phyloP scores from a whole-genome alignment of 371 early-diverging fungal species.

The Batkoa obscura region DNA sequence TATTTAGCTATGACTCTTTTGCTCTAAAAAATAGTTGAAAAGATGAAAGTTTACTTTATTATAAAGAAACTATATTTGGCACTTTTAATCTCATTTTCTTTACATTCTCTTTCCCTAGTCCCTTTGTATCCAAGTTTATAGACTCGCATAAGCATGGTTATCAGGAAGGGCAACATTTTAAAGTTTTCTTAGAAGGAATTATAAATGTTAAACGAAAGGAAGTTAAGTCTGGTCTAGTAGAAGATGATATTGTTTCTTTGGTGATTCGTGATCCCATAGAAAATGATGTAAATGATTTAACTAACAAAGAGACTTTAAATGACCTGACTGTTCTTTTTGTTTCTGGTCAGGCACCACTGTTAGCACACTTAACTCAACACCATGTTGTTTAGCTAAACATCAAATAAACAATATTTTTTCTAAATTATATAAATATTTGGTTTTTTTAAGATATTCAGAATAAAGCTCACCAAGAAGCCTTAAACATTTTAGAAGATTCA shows the following conservation, averaged over 20 bases:
- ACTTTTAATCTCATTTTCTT: background rate
- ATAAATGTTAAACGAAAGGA: background rate
- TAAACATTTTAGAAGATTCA: background rate
- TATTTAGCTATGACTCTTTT: constrained; percentile 1
- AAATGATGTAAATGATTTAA: background rate
- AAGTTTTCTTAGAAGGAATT: background rate
- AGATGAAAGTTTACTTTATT: background rate
- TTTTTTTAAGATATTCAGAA: constrained; percentile 12
- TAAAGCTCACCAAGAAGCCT: constrained; percentile 21
- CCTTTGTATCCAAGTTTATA: background rate
- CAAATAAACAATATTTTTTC: constrained; percentile 8
- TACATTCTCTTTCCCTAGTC: background rate
- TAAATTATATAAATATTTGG: too few relatives aligned
- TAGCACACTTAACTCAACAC: constrained; percentile 19
- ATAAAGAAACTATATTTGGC: background rate
- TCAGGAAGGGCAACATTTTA: background rate
- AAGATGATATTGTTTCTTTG: constrained; percentile 1
- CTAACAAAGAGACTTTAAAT: constrained; percentile 10
- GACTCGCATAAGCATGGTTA: background rate
- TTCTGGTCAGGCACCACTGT: constrained; percentile 35
- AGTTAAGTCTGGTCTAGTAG: background rate
- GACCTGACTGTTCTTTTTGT: constrained; percentile 19
- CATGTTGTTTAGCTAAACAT: constrained; percentile 18
- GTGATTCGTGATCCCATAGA: background rate
- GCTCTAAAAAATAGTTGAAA: background rate